phyloP scores from a whole-genome alignment of 176 grass and related monocot genomes.

The Hsuehochloa calcarea region DNA sequence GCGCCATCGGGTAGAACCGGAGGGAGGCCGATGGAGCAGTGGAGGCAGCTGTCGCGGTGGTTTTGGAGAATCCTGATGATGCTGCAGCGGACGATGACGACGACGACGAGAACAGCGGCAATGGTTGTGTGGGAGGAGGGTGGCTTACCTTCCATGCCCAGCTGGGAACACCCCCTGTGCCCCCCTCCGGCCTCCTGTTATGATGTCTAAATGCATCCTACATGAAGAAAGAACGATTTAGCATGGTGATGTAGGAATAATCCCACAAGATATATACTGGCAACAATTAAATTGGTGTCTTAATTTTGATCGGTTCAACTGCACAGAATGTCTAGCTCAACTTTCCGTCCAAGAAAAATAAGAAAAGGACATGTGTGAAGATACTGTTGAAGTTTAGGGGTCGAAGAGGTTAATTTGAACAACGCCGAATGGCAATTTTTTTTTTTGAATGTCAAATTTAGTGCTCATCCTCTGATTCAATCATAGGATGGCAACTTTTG shows the following conservation, averaged over 20 bases:
- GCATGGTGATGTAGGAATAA: not conserved
- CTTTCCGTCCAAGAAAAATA: conserved; percentile 26
- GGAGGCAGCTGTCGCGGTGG: conserved; percentile 39
- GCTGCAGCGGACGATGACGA: conserved; percentile 63
- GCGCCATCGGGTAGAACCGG: conserved; percentile 35
- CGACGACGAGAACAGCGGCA: conserved; percentile 39
- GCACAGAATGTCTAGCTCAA: not conserved
- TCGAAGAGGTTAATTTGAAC: conserved; percentile 14
- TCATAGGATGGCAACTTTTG: not conserved
- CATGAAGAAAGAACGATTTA: conserved; percentile 18
- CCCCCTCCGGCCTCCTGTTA: conserved; percentile 38
- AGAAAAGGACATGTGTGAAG: not conserved
- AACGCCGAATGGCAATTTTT: conserved; percentile 17
- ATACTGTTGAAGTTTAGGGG: not conserved
- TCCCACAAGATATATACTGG: not conserved
- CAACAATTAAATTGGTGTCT: not conserved
- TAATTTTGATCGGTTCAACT: not conserved
- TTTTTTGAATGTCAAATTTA: not conserved
- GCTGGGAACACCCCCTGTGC: conserved; percentile 39
- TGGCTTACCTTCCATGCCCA: conserved; percentile 54
- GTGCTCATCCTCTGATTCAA: not conserved
- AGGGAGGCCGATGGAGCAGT: conserved; percentile 15
- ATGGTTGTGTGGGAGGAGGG: conserved; percentile 7
- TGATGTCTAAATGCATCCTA: conserved; percentile 64
- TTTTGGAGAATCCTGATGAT: conserved; percentile 99